A percentile compares a stretch with the other conserved stretches of the same genome.
phyloP scores from a whole-genome alignment of 164 flowering plant species.

The Hamamelis virginiana region DNA sequence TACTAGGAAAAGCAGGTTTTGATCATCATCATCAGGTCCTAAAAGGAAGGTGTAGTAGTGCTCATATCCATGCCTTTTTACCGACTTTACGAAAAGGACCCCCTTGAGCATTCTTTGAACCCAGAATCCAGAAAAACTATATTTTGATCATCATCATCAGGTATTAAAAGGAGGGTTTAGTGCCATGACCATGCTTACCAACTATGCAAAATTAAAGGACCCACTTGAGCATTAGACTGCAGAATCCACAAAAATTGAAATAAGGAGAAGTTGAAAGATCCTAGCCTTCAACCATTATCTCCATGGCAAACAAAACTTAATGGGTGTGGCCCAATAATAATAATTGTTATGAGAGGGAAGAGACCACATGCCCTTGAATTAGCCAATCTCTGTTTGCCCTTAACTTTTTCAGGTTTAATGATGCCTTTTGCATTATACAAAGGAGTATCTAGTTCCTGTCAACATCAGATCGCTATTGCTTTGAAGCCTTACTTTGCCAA shows the following conservation, averaged over 20 bases:
- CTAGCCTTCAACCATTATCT: not conserved
- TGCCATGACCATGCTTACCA: not conserved
- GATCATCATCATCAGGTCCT: slow-evolving; percentile 4
- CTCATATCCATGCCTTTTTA: too few relatives aligned
- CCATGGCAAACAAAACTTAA: slow-evolving; percentile 25
- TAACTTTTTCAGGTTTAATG: not conserved
- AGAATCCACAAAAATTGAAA: slow-evolving; percentile 18
- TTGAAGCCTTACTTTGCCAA: too few relatives aligned
- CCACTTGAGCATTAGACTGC: slow-evolving; percentile 13
- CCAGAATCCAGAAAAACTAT: too few relatives aligned
- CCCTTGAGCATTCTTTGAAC: too few relatives aligned
- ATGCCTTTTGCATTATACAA: slow-evolving; percentile 3
- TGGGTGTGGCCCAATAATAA: slow-evolving; percentile 27
- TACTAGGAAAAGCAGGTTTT: not conserved
- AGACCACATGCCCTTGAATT: not conserved
- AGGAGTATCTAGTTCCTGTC: not conserved
- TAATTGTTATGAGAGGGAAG: slow-evolving; percentile 2
- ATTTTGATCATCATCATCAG: too few relatives aligned
- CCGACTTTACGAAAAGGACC: too few relatives aligned
- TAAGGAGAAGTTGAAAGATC: not conserved
- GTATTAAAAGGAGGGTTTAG: too few relatives aligned
- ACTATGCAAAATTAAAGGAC: not conserved
- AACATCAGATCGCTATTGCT: not conserved
- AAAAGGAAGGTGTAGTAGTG: not conserved
- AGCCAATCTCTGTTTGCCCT: not conserved